These are phyloP conservation scores for Beta corolliflora DNA, from an alignment of 179 eudicot species.

Conservation along the genomic window DNA sequence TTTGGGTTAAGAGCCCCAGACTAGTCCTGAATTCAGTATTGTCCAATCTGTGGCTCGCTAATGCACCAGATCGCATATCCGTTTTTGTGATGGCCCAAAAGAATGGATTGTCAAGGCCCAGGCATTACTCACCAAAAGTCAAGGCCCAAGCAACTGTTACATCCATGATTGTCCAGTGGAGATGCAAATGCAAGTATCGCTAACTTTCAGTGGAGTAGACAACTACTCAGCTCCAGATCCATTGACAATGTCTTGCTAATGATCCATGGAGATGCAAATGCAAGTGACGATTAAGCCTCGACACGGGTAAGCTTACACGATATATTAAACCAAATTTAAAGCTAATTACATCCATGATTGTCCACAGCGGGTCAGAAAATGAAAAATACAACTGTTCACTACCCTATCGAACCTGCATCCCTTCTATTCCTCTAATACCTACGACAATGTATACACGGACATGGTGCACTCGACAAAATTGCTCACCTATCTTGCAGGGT, in stretches of 20 bases:
- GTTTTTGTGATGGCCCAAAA: too few relatives aligned
- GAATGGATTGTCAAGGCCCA: too few relatives aligned
- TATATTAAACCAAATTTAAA: slow-evolving; percentile 12
- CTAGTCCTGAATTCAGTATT: too few relatives aligned
- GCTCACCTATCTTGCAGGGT: slow-evolving; percentile 30
- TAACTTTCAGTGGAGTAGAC: neutral
- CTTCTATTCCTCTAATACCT: neutral
- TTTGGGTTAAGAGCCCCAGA: too few relatives aligned
- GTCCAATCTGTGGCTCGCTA: too few relatives aligned
- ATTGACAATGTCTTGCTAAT: too few relatives aligned
- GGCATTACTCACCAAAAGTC: too few relatives aligned
- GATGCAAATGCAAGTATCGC: too few relatives aligned
- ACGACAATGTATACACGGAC: slow-evolving; percentile 18
- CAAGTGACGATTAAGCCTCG: neutral
- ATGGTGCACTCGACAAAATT: slow-evolving; percentile 28
- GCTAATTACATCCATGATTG: slow-evolving; percentile 33
- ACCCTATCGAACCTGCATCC: slow-evolving; percentile 11
- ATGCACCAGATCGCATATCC: too few relatives aligned
- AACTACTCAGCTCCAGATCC: neutral
- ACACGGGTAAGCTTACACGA: neutral
- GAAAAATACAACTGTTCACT: slow-evolving; percentile 19
- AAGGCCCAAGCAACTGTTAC: too few relatives aligned
- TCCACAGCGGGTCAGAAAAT: slow-evolving; percentile 6
- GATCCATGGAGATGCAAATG: slow-evolving; percentile 5
- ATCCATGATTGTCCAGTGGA: too few relatives aligned